Percentiles rank a stretch among this genome's conserved stretches.
These are phyloP conservation scores for Crotalaria pallida DNA, from an alignment of 306 rosid species.

Conservation along the genomic window DNA sequence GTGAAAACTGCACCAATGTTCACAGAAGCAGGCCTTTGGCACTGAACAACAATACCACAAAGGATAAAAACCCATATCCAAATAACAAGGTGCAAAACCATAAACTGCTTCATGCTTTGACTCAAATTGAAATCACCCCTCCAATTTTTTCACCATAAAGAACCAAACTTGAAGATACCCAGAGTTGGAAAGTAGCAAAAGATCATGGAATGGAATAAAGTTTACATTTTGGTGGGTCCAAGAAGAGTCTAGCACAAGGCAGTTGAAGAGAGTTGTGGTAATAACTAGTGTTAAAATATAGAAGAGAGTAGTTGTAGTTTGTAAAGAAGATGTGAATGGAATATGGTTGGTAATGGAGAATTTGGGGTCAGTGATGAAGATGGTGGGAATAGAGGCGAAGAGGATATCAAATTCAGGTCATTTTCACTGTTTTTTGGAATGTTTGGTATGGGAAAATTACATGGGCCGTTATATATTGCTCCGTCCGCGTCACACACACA, in stretches of 20 bases:
- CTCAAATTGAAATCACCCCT: slow-evolving; percentile 21
- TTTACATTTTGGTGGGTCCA: background rate
- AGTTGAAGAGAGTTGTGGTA: background rate
- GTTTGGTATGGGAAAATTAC: too few relatives aligned
- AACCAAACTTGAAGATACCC: slow-evolving; percentile 21
- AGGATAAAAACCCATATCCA: slow-evolving; percentile 48
- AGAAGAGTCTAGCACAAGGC: background rate
- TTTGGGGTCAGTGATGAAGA: too few relatives aligned
- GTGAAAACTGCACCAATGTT: slow-evolving; percentile 73
- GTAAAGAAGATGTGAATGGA: too few relatives aligned
- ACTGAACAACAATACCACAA: slow-evolving; percentile 33
- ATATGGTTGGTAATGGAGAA: too few relatives aligned
- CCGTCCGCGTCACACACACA: too few relatives aligned
- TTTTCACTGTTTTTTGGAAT: too few relatives aligned
- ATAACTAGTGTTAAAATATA: too few relatives aligned
- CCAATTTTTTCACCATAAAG: slow-evolving; percentile 17
- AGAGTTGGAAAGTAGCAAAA: background rate
- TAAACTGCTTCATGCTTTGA: slow-evolving; percentile 34
- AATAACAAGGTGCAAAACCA: slow-evolving; percentile 24
- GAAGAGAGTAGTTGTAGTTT: too few relatives aligned
- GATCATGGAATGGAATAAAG: slow-evolving; percentile 6
- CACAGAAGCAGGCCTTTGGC: slow-evolving; percentile 57
- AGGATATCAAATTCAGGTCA: too few relatives aligned
- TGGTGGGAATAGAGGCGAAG: too few relatives aligned
- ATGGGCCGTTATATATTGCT: too few relatives aligned